Evolutionary conservation across 2,329 filamentous ascomycete species (phyloP), one percentile per base, ranked within the genome.

Genomic region (Juglanconis oblonga): DNA sequence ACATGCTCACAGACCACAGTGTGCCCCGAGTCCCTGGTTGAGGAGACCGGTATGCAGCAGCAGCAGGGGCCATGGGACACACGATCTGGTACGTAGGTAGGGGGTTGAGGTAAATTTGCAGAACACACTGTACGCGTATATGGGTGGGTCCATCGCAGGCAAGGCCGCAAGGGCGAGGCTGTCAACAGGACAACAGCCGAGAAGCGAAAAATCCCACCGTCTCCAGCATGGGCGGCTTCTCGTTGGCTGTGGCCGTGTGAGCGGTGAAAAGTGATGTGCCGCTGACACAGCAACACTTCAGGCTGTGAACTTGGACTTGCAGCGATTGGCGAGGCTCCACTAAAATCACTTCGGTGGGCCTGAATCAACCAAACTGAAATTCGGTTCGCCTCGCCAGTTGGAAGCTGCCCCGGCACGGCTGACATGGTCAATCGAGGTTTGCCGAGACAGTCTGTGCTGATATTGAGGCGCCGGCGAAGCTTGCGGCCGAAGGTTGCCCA

Each of bases 61-160:
- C 24, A 42, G n/a, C 38, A 42, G 52, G 45, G 40, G 49, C 13
- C 40, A 32, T 33, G 49, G 57, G 52, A 45, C 29, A 35, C 47
- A 52, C 33, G 55, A 52, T 55, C n/a, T 31, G 47, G 33, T 40
- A 51, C 40, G 52, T 24, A 24, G 24, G 24, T 24, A 24, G 48
- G 42, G 53, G 5, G 17, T 47, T 36, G 31, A 31, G 32, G 17
- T 29, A n/a, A 52, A n/a, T 45, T 38, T 51, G 11, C 44, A 49
- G 29, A 14, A 14, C 38, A 47, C 57, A 62, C 53, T 57, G 57
- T 62, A 57, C 61, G 57, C 44, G 53, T 53, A 44, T 31, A 42
- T 14, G 10, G 52, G 40, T 7, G 49, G 35, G n/a, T 31, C 56
- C 56, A 59, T 42, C n/a, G 4, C 42, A 52, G 40, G 17, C 24